Evolutionary conservation across 768 basidiomycete genomes (phyloP).

Genomic region (Suillus paluster): DNA sequence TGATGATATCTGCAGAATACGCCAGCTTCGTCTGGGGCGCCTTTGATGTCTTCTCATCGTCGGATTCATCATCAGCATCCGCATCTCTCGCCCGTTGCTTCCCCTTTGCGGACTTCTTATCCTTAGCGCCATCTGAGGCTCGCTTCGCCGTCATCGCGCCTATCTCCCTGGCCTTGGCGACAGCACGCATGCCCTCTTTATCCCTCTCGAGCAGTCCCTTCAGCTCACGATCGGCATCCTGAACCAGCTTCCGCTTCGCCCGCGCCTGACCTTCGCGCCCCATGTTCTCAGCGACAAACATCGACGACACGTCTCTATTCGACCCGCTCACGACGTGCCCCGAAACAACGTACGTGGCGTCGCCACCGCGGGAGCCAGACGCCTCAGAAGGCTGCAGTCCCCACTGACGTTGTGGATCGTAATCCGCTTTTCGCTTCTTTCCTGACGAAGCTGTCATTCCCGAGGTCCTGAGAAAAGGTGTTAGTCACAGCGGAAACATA

Average conservation of each 20-base stretch:
- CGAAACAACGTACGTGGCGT: slow-evolving; percentile 78
- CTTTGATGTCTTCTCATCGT: slow-evolving; percentile 13
- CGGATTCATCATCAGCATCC: slow-evolving; percentile 20
- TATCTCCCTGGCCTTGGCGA: slow-evolving; percentile 62
- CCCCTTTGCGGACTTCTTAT: slow-evolving; percentile 13
- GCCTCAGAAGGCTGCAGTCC: slow-evolving; percentile 65
- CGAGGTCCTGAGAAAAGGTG: slow-evolving; percentile 57
- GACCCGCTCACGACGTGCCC: slow-evolving; percentile 72
- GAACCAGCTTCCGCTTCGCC: slow-evolving; percentile 63
- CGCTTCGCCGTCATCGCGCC: slow-evolving; percentile 32
- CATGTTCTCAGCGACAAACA: slow-evolving; percentile 70
- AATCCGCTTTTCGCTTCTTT: slow-evolving; percentile 55
- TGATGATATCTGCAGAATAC: slow-evolving; percentile 71
- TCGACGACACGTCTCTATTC: slow-evolving; percentile 32
- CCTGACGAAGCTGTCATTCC: slow-evolving; percentile 60
- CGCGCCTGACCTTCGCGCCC: slow-evolving; percentile 83
- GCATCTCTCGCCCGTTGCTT: slow-evolving; percentile 20
- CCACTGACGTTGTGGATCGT: slow-evolving; percentile 76
- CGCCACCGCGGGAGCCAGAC: slow-evolving; percentile 24
- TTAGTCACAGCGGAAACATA: not conserved
- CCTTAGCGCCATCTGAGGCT: slow-evolving; percentile 19
- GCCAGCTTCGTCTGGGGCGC: slow-evolving; percentile 42
- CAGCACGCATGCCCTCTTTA: slow-evolving; percentile 67
- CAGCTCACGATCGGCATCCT: slow-evolving; percentile 65
- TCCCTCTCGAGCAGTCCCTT: slow-evolving; percentile 65